These are phyloP conservation scores for Colletotrichum siamense DNA, from an alignment of 2,329 filamentous ascomycete species.

Conservation along the genomic window DNA sequence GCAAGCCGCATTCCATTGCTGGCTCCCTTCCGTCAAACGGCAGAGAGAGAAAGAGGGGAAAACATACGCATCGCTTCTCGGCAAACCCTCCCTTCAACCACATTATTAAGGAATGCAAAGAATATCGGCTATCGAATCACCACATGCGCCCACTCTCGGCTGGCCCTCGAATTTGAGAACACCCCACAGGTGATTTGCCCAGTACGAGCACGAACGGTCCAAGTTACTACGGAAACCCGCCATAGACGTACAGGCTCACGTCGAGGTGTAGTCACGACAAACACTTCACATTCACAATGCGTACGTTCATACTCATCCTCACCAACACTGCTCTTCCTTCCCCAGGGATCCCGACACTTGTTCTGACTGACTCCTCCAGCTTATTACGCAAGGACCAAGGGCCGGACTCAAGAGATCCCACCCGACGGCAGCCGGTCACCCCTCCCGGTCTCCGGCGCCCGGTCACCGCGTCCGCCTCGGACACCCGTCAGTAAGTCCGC, in stretches of 20 bases:
- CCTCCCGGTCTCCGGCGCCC: conserved; percentile 8
- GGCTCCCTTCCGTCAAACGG: not conserved
- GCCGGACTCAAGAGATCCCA: conserved; percentile 19
- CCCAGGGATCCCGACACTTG: not conserved
- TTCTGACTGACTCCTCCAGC: conserved; percentile 5
- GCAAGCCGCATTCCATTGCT: not conserved
- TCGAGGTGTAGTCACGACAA: not conserved
- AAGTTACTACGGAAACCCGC: not conserved
- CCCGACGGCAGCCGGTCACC: conserved; percentile 17
- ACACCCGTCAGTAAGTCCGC: conserved; percentile 10
- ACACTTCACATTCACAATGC: not conserved
- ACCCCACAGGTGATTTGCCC: not conserved
- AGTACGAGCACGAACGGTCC: not conserved
- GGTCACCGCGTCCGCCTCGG: conserved; percentile 17
- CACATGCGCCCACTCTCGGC: not conserved
- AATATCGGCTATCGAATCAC: not conserved
- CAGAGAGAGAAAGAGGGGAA: not conserved
- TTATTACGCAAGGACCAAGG: conserved; percentile 20
- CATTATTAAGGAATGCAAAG: not conserved
- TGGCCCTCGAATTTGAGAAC: not conserved
- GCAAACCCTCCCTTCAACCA: not conserved
- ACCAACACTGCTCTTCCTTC: not conserved
- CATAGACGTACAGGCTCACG: not conserved
- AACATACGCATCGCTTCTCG: not conserved
- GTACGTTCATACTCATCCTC: not conserved